Conservation (phyloP, 176 grass and related monocot species). For the Triticum turgidum region DNA sequence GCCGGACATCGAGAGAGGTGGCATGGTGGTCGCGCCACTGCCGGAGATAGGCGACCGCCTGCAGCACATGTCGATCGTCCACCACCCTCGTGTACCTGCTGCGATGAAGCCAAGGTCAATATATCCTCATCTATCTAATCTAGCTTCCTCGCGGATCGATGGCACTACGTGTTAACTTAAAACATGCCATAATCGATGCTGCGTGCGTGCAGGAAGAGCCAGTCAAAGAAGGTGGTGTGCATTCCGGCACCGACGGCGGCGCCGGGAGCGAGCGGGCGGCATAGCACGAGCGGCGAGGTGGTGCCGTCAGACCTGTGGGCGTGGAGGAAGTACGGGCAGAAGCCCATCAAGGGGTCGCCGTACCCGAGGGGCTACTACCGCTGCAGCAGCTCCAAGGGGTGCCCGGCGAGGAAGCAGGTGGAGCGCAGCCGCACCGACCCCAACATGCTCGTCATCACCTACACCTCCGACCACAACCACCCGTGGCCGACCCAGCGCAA, state of each 20-base stretch:
- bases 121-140: not conserved
- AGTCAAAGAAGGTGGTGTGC: conserved; percentile 92
- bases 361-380: conserved; percentile 97
- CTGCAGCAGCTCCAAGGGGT: conserved; percentile 98
- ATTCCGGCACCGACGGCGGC: conserved; percentile 70
- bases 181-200: not conserved
- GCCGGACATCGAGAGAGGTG: not conserved
- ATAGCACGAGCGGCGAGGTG: conserved; percentile 66
- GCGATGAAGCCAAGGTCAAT: conserved; percentile 31
- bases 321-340: conserved; percentile 97
- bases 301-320: conserved; percentile 97
- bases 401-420: conserved; percentile 95
- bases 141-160: not conserved
- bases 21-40: not conserved
- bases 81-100: not conserved
- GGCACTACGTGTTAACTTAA: not conserved
- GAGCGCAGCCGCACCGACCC: conserved; percentile 98
- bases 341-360: conserved; percentile 95
- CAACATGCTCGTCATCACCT: conserved; percentile 95
- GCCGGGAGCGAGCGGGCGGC: conserved; percentile 33
- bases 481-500: conserved; percentile 95
- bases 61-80: conserved; percentile 20
- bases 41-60: conserved; percentile 26
- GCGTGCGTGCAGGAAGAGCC: conserved; percentile 63
- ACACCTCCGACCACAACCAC: conserved; percentile 98